Percentiles rank a stretch among this genome's conserved stretches.
phyloP scores from a whole-genome alignment of 2,329 filamentous ascomycete species.

The Triangularia setosa region DNA sequence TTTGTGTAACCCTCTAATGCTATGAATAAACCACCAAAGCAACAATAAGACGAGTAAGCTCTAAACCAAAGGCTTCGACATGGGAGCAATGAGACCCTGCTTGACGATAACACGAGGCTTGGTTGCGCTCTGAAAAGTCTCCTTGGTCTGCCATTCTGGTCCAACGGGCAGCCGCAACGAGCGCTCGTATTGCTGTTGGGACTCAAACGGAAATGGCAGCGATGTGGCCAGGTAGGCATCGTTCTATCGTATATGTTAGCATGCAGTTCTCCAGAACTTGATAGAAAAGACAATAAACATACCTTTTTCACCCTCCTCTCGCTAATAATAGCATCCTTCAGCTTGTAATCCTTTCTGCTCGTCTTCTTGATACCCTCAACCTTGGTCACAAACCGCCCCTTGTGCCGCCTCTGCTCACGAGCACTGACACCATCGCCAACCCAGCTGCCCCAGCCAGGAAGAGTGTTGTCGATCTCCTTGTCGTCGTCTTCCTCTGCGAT shows the following conservation, averaged over 20 bases:
- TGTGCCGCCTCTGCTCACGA: slow-evolving; percentile 61
- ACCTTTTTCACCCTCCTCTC: slow-evolving; percentile 89
- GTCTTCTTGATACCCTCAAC: slow-evolving; percentile 70
- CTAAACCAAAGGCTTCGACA: slow-evolving; percentile 65
- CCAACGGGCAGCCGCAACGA: slow-evolving; percentile 82
- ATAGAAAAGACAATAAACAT: slow-evolving; percentile 26
- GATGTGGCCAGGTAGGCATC: slow-evolving; percentile 79
- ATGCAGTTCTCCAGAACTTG: not conserved
- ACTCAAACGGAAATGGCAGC: slow-evolving; percentile 89
- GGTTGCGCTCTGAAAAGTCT: slow-evolving; percentile 82
- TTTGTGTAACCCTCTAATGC: not conserved
- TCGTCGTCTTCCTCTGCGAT: slow-evolving; percentile 73
- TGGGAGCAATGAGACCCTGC: slow-evolving; percentile 82
- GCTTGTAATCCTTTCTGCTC: slow-evolving; percentile 75
- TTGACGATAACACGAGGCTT: slow-evolving; percentile 89
- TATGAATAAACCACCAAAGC: not conserved
- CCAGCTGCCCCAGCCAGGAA: slow-evolving; percentile 95
- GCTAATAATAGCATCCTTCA: slow-evolving; percentile 84
- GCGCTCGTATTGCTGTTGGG: slow-evolving; percentile 81
- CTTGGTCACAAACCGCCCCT: slow-evolving; percentile 60
- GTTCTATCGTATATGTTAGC: slow-evolving; percentile 51
- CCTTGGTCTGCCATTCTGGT: slow-evolving; percentile 95
- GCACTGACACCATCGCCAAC: slow-evolving; percentile 76
- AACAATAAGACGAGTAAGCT: not conserved
- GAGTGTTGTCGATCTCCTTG: slow-evolving; percentile 74